Evolutionary conservation across 2,329 filamentous ascomycete genomes (phyloP), one percentile per base, ranked within the genome.

Genomic region (Aspergillus spinulosporus): DNA sequence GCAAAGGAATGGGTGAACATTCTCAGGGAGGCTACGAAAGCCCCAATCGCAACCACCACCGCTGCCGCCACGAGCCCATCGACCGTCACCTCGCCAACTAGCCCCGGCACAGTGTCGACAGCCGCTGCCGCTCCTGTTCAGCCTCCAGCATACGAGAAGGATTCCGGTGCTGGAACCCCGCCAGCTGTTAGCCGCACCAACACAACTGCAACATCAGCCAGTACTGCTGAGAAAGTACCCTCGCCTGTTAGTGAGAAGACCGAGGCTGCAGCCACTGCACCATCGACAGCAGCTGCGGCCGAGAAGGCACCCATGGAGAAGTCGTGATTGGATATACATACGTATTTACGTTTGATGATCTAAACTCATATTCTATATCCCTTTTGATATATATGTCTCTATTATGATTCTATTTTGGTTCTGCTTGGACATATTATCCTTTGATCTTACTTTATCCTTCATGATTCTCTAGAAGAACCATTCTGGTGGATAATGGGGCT

Each of bases 1-100:
- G 92, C 93, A 0, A 80, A 88, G 73, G 89, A 90, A 73, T 97
- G 93, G 93, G 92, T 86, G 74, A 83, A 88, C 34, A 78, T 90
- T 62, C 88, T 97, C 67, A 73, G 70, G 62, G 69, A 72, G 4
- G 64, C 64, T 26, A 66, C 64, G 39, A 63, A 64, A 11, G 50
- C 50, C 21, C 58, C 63, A 21, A 37, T 48, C 49, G 44, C 62
- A 36, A 58, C 59, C 9, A 46, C 58, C 5, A 53, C 56, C 12
- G 46, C 63, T 3, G 51, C 64, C 5, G 59, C 59, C 32, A 49
- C 54, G 7, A 44, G 59, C 9, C 45, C 55, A 32, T 55, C 56
- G 8, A 51, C 60, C 8, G 32, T 57, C 7, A 61, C 56, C 48
- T 43, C 46, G 9, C 45, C 52, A 9, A 32, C 28, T 12, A 54